Evolutionary conservation across 2,329 filamentous ascomycete species (phyloP), one percentile per base, ranked within the genome.

Genomic region (Coleophoma cylindrospora): DNA sequence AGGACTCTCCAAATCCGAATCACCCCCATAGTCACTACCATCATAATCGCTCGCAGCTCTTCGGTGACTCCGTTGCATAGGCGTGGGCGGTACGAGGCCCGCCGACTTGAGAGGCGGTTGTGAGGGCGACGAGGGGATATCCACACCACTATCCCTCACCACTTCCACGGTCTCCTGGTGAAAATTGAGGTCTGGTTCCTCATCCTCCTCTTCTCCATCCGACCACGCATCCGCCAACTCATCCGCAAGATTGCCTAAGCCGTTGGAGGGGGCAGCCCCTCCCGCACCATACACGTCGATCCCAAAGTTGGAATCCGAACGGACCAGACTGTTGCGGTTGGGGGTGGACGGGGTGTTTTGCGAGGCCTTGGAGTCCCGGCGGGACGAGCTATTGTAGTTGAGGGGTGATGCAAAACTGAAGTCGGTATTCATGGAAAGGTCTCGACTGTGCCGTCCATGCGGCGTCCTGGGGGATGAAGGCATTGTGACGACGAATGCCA

Each of bases 241-340:
- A 67, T 92, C 89, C 2, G 89, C 89, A 45, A 94, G 68, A 59
- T 90, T 91, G 33, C 88, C 89, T 54, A 90, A 72, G 9, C 85
- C 84, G 54, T 81, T 81, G 43, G 69, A 71, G 46, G 64, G 66
- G 7, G 55, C 46, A 3, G 65, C 65, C 21, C 66, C 69, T 43
- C 67, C 66, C 36, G 67, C 74, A 37, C 51, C 55, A 38, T 63
- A 64, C 3, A 60, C 54, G 49, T 65, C 61, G 41, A 54, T 52
- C 9, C 56, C 54, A 17, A 61, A 44, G 41, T 44, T 57, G 9
- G 59, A 61, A 49, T 64, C 61, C 33, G 55, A 57, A 14, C 62
- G 52, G 19, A 45, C 54, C 22, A 58, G 48, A 33, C 53, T 58
- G 40, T 56, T 48, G 21, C 58, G 53, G 19, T 56, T 56, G 4